Evolutionary conservation across 805 yeast species (phyloP), one percentile per base, ranked within the genome.

Genomic region (Scheffersomyces ergatensis): DNA sequence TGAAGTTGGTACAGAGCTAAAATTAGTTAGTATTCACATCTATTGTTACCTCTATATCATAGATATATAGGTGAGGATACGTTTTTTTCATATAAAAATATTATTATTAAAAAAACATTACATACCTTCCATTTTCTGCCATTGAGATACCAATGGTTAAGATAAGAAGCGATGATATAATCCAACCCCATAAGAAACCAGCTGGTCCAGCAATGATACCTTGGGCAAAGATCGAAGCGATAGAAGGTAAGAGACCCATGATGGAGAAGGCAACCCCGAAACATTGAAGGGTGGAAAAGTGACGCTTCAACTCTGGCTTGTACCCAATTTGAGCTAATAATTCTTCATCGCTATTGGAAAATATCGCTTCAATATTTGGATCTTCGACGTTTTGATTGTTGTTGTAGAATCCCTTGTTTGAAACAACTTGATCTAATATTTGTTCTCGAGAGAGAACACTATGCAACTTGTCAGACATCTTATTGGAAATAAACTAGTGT

Each of bases 241-340:
- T 56, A 24, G 59, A 52, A 5, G 67, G 67, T 16, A 62, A 51
- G 25, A 62, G 45, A 6, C 66, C 67, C 68, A 62, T 62, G 37
- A 62, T 62, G 19, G 63, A 54, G 34, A 60, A 62, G 2, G 68
- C 65, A 27, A 62, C 59, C 2, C 66, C 68, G 42, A 62, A 62
- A 21, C 60, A 65, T 42, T 62, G 67, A 15, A 62, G 18, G 4
- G 63, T 54, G 7, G 58, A 49, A 38, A 55, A 62, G 9, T 47
- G 52, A 36, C 68, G 50, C 37, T 50, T 54, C 46, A 62, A 50
- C 36, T 62, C 68, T 26, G 57, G 58, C 46, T 60, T 60, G 46
- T 62, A 62, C 2, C 68, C 68, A 33, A 62, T 60, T 42, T 62
- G 63, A 14, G 63, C 66, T 40, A 62, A 50, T 17, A 62, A 51